Evolutionary conservation across 2,329 filamentous ascomycete genomes (phyloP).

Genomic region (Alternaria infectoria): DNA sequence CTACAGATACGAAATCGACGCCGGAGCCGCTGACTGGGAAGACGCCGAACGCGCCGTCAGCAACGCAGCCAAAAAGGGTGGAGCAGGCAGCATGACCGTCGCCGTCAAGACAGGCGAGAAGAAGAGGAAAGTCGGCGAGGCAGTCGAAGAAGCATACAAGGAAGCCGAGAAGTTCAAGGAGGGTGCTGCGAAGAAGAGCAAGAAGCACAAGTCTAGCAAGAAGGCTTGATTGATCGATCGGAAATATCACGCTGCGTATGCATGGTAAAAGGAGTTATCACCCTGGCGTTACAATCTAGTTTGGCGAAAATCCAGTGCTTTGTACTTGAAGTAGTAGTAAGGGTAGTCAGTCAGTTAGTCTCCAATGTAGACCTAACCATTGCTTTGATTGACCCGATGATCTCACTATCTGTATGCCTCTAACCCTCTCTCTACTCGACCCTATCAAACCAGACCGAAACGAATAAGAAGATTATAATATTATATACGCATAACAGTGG

Average conservation of each 20-base stretch:
- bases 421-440: background rate
- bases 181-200: slow-evolving; percentile 42
- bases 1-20: slow-evolving; percentile 53
- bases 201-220: slow-evolving; percentile 53
- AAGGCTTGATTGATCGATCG: slow-evolving; percentile 31
- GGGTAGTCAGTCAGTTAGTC: background rate
- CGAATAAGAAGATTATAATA: background rate
- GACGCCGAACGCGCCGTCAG: slow-evolving; percentile 76
- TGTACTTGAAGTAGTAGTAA: background rate
- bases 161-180: slow-evolving; percentile 47
- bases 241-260: background rate
- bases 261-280: background rate
- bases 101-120: slow-evolving; percentile 79
- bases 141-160: slow-evolving; percentile 56
- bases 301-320: background rate
- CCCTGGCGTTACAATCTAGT: background rate
- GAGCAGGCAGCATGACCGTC: slow-evolving; percentile 68
- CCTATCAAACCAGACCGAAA: background rate
- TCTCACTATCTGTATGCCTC: background rate
- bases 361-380: background rate
- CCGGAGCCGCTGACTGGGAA: slow-evolving; percentile 61
- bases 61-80: slow-evolving; percentile 54
- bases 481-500: background rate
- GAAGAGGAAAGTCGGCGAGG: slow-evolving; percentile 75
- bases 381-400: background rate